These are phyloP conservation scores for Lecanicillium sp. DNA, from an alignment of 2,329 filamentous ascomycete genomes.

Conservation along the genomic window DNA sequence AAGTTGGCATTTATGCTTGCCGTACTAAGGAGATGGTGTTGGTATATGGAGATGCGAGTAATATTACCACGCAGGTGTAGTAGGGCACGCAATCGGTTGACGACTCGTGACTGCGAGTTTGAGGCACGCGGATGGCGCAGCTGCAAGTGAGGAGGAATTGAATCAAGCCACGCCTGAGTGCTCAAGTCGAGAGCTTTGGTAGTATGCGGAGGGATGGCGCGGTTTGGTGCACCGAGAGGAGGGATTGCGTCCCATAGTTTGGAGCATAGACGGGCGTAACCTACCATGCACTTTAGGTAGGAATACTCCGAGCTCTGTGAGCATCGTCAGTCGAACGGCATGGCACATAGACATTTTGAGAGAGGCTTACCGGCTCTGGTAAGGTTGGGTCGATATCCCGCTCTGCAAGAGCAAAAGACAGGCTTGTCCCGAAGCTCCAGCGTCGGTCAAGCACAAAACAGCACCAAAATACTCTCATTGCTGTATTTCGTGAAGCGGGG, in stretches of 20 bases:
- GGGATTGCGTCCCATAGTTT: conserved; percentile 37
- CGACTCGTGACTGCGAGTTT: conserved; percentile 24
- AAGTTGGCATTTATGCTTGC: conserved; percentile 26
- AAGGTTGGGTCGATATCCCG: conserved; percentile 40
- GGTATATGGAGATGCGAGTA: conserved; percentile 33
- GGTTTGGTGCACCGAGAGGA: conserved; percentile 23
- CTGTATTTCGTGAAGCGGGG: conserved; percentile 18
- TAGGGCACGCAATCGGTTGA: conserved; percentile 32
- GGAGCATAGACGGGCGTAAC: conserved; percentile 35
- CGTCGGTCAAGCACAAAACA: conserved; percentile 42
- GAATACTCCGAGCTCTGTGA: conserved; percentile 22
- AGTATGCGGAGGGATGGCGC: conserved; percentile 28
- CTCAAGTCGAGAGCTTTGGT: conserved; percentile 30
- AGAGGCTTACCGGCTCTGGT: conserved; percentile 28
- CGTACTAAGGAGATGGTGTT: conserved; percentile 30
- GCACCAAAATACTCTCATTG: conserved; percentile 37
- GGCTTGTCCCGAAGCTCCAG: conserved; percentile 42
- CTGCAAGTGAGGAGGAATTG: conserved; percentile 31
- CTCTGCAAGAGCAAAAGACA: conserved; percentile 39
- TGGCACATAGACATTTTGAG: neutral
- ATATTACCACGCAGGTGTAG: conserved; percentile 37
- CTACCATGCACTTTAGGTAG: conserved; percentile 39
- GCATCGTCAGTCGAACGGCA: neutral
- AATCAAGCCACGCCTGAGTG: conserved; percentile 36
- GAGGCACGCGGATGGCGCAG: conserved; percentile 29